Evolutionary conservation across 2,329 filamentous ascomycete species (phyloP), one percentile per base, ranked within the genome.

Genomic region (Lachnellula cervina): DNA sequence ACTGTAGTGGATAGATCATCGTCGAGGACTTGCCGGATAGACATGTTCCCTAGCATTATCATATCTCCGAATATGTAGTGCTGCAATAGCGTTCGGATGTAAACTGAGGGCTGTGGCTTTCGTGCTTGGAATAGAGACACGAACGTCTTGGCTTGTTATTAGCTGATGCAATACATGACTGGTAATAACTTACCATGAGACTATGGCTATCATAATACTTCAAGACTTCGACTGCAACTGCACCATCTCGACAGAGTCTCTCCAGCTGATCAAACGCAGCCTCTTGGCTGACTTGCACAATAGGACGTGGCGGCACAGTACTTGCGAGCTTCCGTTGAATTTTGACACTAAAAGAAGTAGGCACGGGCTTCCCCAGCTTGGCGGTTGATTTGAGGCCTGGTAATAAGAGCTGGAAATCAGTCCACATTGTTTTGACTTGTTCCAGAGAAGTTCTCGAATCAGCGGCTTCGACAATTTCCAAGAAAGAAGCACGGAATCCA

Each of bases 311-410:
- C 4, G 94, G 94, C 65, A 97, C 92, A 0, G 91, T 97, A 63
- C 91, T 97, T 0, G 94, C 92, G 34, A 99, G 78, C 60, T 88
- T 88, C n/a, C 92, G 82, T 69, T 99, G 94, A 38, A 97, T 80
- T 68, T 96, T 96, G 23, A 84, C 83, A 64, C 90, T 97, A 70
- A 97, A 97, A 0, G 92, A 84, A n/a, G 86, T 84, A 0, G 85
- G 80, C 0, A 95, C 83, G 0, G 82, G 71, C 50, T 78, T 83
- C 0, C 83, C 88, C 2, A 93, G 71, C 0, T 72, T 64, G 53
- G 86, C 80, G 1, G 87, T 84, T 28, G 77, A 76, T 56, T 81
- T 76, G 51, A 95, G 77, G 0, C 71, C 66, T 4, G 77, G 73
- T 50, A 92, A 72, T 14, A 74, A 68, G 16, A 68, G 65, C 44